A percentile compares a stretch with the other conserved stretches of the same genome.
These are phyloP conservation scores for Rhynchosporium secalis DNA, from an alignment of 2,329 filamentous ascomycete species.

Conservation along the genomic window DNA sequence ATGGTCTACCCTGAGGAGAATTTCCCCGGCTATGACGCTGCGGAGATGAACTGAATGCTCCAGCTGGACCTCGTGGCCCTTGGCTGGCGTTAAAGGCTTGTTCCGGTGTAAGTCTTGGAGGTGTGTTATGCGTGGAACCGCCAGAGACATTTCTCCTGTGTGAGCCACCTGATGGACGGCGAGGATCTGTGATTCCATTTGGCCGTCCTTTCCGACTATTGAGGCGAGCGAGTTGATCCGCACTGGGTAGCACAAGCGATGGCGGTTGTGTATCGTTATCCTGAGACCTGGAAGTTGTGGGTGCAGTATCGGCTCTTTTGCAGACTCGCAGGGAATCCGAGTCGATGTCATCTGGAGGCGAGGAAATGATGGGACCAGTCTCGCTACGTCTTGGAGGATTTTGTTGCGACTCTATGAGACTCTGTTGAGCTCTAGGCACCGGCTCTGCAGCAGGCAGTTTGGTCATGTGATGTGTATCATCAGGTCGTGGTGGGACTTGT, in stretches of 20 bases:
- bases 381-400: slow-evolving; percentile 26
- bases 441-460: slow-evolving; percentile 26
- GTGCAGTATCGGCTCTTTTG: slow-evolving; percentile 30
- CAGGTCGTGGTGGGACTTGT: slow-evolving; percentile 29
- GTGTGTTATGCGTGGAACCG: slow-evolving; percentile 21
- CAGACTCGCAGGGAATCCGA: slow-evolving; percentile 25
- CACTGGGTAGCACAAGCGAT: slow-evolving; percentile 28
- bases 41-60: slow-evolving; percentile 21
- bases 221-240: slow-evolving; percentile 37
- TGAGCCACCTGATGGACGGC: slow-evolving; percentile 30
- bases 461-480: slow-evolving; percentile 29
- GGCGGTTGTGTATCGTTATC: neutral
- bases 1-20: slow-evolving; percentile 15
- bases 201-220: slow-evolving; percentile 38
- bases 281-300: slow-evolving; percentile 15
- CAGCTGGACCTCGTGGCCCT: slow-evolving; percentile 23
- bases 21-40: slow-evolving; percentile 9
- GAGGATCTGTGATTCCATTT: slow-evolving; percentile 32
- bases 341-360: slow-evolving; percentile 16
- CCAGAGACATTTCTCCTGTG: slow-evolving; percentile 24
- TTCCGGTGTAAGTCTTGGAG: slow-evolving; percentile 21
- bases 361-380: slow-evolving; percentile 25
- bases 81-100: slow-evolving; percentile 21
- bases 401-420: slow-evolving; percentile 24
- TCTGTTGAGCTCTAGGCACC: slow-evolving; percentile 19